Base-by-base conservation (phyloP, 2,329 filamentous ascomycete species). In the Colletotrichum gloeosporioides region DNA sequence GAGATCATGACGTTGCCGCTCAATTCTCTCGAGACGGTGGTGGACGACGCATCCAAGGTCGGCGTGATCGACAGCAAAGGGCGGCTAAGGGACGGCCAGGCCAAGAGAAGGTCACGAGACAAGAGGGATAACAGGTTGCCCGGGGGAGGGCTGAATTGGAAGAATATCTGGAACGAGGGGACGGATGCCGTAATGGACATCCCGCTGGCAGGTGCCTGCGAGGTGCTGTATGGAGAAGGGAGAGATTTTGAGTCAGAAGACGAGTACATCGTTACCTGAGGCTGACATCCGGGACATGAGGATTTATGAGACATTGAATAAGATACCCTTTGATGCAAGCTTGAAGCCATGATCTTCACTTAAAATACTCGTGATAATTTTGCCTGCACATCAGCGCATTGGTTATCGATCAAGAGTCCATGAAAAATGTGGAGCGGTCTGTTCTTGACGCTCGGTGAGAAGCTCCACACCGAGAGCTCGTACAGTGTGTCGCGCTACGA, bases 141-240 rank as follows among this genome's bases (percentile, higher is more conserved):
- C 39, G 83, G 84, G 55, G 81, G 81, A 34, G 87, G 85, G 49
- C 80, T 90, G 78, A 91, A 95, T 82, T 99, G 97, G 96, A 93
- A 90, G 81, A 90, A 89, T 75, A 89, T 98, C 22, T 99, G 97
- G 97, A 96, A 93, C 81, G 93, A 95, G 80, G 96, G 97, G 22
- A 99, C 97, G 0, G 97, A 99, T 88, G 97, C 96, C 2, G 97
- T 99, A 9, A 95, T 99, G 95, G 97, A 99, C 86, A 93, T 99
- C 65, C 97, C 97, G 9, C 91, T 99, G 79, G 96, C 96, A 12
- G 97, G 96, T 1, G 96, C 99, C 3, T 99, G 96, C 82, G 96
- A 99, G 87, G 93, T 99, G 39, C 83, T 99, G 27, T 99, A 99
- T 84, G 96, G 95, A 0, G 90, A 91, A 83, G 86, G 81, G 77